Evolutionary conservation across 306 rosid species (phyloP).

Genomic region (Oemleria cerasiformis): DNA sequence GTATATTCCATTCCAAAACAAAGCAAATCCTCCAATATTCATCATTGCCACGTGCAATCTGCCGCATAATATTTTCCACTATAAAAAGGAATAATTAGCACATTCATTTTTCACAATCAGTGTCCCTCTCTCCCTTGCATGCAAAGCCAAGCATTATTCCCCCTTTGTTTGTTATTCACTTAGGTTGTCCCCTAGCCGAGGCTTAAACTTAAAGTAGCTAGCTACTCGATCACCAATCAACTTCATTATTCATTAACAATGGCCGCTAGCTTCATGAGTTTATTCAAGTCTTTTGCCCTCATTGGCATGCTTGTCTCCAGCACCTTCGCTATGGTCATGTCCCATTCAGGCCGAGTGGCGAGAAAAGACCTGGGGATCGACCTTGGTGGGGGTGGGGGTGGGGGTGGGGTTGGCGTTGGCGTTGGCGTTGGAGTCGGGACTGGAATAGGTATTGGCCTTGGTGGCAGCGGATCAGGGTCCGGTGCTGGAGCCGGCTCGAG

Average conservation of each 20-base stretch:
- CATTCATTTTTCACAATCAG: not conserved
- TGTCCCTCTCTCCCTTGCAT: too few relatives aligned
- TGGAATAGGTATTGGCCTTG: conserved; percentile 48
- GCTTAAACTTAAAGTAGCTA: too few relatives aligned
- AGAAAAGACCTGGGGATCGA: conserved; percentile 64
- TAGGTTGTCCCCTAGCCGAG: too few relatives aligned
- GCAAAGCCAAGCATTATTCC: too few relatives aligned
- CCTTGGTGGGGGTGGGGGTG: conserved; percentile 56
- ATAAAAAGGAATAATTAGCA: not conserved
- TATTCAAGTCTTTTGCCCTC: conserved; percentile 25
- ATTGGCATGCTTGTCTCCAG: conserved; percentile 36
- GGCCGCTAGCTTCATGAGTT: too few relatives aligned
- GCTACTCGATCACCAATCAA: too few relatives aligned
- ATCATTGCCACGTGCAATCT: too few relatives aligned
- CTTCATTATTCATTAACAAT: too few relatives aligned
- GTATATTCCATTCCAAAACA: not conserved
- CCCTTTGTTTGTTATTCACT: too few relatives aligned
- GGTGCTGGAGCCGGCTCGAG: conserved; percentile 46
- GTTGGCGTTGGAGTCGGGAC: conserved; percentile 46
- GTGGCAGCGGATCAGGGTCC: conserved; percentile 38
- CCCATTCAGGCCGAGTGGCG: conserved; percentile 46
- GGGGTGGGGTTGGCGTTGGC: too few relatives aligned
- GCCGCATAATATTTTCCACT: not conserved
- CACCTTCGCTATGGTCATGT: conserved; percentile 16
- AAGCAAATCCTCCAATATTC: not conserved